phyloP scores from a whole-genome alignment of 2,329 filamentous ascomycete genomes.

The Penicillium vulpinum region DNA sequence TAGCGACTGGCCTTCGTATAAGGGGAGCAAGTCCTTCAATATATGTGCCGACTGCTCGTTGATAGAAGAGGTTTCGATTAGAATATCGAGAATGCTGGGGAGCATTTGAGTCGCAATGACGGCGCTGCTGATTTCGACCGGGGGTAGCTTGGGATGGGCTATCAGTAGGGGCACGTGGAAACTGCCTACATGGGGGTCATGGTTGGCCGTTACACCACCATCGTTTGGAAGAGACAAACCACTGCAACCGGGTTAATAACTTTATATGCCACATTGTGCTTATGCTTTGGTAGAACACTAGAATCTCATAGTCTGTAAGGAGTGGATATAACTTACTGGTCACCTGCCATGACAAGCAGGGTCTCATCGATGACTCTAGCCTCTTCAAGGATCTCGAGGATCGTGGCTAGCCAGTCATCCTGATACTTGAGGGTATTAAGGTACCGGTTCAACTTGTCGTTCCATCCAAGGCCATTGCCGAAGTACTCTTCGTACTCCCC shows the following conservation, averaged over 20 bases:
- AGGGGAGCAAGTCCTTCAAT: slow-evolving; percentile 43
- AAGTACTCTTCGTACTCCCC: slow-evolving; percentile 24
- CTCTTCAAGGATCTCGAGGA: slow-evolving; percentile 30
- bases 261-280: not conserved
- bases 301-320: not conserved
- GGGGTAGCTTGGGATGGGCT: slow-evolving; percentile 27
- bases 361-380: slow-evolving; percentile 32
- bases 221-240: slow-evolving; percentile 30
- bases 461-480: slow-evolving; percentile 11
- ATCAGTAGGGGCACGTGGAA: slow-evolving; percentile 31
- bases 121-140: slow-evolving; percentile 22
- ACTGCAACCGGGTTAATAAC: slow-evolving; percentile 4
- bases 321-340: slow-evolving; percentile 20
- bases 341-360: slow-evolving; percentile 31
- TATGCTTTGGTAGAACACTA: not conserved
- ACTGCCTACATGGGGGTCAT: slow-evolving; percentile 28
- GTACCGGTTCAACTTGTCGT: slow-evolving; percentile 28
- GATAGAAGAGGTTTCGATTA: slow-evolving; percentile 45
- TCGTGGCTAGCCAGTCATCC: slow-evolving; percentile 29
- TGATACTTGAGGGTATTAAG: slow-evolving; percentile 31
- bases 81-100: slow-evolving; percentile 50
- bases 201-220: slow-evolving; percentile 29
- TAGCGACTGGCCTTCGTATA: slow-evolving; percentile 52
- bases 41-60: slow-evolving; percentile 33
- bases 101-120: slow-evolving; percentile 39